Conservation (phyloP, 1,139 yeast species). For the Yamadazyma blattariae region DNA sequence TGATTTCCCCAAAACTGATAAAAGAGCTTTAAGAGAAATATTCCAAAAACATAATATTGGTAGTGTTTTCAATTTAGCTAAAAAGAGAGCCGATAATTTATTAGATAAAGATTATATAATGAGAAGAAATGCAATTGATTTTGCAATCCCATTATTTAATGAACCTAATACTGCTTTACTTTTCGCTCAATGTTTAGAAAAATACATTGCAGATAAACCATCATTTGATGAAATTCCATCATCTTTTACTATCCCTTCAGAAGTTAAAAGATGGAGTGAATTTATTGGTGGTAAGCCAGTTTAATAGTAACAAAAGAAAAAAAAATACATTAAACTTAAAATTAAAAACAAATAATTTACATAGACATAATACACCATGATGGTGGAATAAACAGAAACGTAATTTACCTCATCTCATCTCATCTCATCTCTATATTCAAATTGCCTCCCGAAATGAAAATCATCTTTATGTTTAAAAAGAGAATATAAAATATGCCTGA, state of each 20-base stretch:
- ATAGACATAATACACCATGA: too few species aligned
- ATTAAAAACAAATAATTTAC: not conserved
- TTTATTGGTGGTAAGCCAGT: constrained; percentile 91
- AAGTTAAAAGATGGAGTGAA: constrained; percentile 95
- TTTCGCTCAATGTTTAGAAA: constrained; percentile 80
- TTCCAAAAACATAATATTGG: constrained; percentile 82
- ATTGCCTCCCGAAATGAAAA: too few species aligned
- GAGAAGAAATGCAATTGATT: constrained; percentile 99
- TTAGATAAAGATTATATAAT: constrained; percentile 90
- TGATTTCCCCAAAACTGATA: constrained; percentile 89
- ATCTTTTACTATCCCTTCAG: constrained; percentile 67
- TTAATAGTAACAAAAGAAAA: constrained; percentile 19
- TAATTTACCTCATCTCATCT: too few species aligned
- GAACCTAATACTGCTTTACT: constrained; percentile 91
- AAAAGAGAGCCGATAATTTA: constrained; percentile 79
- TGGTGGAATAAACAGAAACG: too few species aligned
- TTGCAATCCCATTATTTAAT: constrained; percentile 92
- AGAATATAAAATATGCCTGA: too few species aligned
- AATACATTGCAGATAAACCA: constrained; percentile 60
- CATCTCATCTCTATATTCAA: too few species aligned
- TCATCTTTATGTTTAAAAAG: too few species aligned
- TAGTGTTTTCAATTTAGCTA: constrained; percentile 89
- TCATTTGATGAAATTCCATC: constrained; percentile 38
- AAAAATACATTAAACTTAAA: not conserved
- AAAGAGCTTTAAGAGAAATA: constrained; percentile 88